Evolutionary conservation across 2,329 filamentous ascomycete species (phyloP).

Genomic region (Alternaria arborescens): DNA sequence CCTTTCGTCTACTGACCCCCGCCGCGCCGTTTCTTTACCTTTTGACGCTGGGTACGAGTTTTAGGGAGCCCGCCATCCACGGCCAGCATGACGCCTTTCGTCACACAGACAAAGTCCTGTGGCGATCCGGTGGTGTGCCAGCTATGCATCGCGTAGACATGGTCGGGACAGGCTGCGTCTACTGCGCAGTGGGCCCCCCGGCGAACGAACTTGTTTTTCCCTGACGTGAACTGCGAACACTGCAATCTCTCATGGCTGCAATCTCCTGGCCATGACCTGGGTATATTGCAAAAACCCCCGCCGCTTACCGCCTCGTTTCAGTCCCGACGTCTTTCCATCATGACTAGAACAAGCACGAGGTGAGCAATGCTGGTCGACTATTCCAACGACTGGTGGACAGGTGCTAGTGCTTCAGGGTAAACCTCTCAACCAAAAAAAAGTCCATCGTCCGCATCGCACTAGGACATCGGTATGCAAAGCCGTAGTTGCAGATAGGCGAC

Average conservation of each 20-base stretch:
- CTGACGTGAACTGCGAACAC: conserved; percentile 27
- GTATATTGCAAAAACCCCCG: conserved; percentile 11
- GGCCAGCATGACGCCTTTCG: conserved; percentile 22
- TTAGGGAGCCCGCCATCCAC: conserved; percentile 7
- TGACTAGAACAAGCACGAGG: background rate
- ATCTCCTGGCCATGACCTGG: conserved; percentile 22
- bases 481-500: conserved; percentile 7
- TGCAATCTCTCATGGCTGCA: conserved; percentile 30
- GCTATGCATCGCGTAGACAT: conserved; percentile 1
- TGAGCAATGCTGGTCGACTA: background rate
- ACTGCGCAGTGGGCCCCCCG: conserved; percentile 21
- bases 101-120: background rate
- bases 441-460: conserved; percentile 10
- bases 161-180: conserved; percentile 16
- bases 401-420: conserved; percentile 10
- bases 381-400: background rate
- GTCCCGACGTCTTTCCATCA: conserved; percentile 10
- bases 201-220: conserved; percentile 29
- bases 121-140: background rate
- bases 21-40: conserved; percentile 14
- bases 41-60: conserved; percentile 1
- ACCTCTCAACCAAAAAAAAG: conserved; percentile 13
- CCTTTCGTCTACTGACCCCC: conserved; percentile 17
- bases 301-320: conserved; percentile 20
- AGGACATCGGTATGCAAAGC: conserved; percentile 13